Base-by-base conservation (phyloP, 2,329 filamentous ascomycete species). In the Cordyceps sp. region DNA sequence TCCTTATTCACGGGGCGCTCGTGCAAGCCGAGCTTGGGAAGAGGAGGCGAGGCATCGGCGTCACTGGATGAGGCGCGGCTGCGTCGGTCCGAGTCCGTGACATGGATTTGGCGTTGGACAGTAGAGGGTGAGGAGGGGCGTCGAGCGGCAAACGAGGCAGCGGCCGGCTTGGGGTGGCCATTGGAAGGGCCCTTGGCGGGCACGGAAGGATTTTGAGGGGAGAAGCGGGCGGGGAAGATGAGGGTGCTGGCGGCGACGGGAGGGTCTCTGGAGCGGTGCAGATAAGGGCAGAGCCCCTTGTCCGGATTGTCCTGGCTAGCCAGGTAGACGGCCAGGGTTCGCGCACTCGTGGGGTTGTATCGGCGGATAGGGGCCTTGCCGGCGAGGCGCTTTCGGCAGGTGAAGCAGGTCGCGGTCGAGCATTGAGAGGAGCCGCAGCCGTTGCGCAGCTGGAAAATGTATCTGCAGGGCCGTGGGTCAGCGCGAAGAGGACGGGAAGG, bases 271-370 rank as follows among this genome's bases (percentile, higher is more conserved):
- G 59, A 52, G 5, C 54, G 49, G 29, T 54, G 53, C 13, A 72
- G 49, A 16, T 57, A 49, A 1, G 64, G 64, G 31, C 84, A 93
- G 1, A 93, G 58, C 3, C 69, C 72, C 36, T 58, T 63, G 39
- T 82, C 74, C 0, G 84, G 73, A 40, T 90, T 73, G 43, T 86
- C 79, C 46, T 84, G 75, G 45, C 78, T 81, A 9, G 84, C 82
- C 31, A 93, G 64, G 45, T 81, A 82, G 34, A 82, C 70, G 10
- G 85, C 85, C 21, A 93, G 57, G 2, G 80, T 82, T 44, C 83
- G 71, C 8, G 85, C 84, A 45, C 83, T 93, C 29, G 84, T 73
- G 16, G 78, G 68, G 35, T 78, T 93, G 45, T 86, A 90, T 45
- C 78, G 69, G 37, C 83, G 75, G 42, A 84, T 69, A 3, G 83